Percentiles rank a stretch among this genome's conserved stretches.
These are phyloP conservation scores for Mimosa pudica DNA, from an alignment of 306 rosid species.

Conservation along the genomic window DNA sequence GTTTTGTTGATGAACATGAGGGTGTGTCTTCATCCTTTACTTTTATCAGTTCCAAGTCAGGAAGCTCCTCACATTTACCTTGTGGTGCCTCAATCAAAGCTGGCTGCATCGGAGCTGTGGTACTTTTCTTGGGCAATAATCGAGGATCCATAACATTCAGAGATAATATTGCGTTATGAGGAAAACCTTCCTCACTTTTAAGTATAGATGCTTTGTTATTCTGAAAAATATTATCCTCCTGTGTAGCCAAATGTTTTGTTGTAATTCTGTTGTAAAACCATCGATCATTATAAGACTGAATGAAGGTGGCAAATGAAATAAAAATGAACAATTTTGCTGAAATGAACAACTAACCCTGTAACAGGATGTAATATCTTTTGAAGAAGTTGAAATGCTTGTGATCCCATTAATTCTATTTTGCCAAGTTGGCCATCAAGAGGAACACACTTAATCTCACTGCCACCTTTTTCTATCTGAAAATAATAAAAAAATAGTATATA, in stretches of 20 bases:
- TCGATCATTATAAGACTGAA: constrained; percentile 17
- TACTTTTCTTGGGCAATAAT: constrained; percentile 38
- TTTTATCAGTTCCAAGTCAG: constrained; percentile 28
- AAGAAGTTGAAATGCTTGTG: constrained; percentile 67
- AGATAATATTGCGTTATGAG: constrained; percentile 56
- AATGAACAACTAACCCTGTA: constrained; percentile 51
- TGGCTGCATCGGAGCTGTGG: constrained; percentile 35
- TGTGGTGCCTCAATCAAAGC: constrained; percentile 40
- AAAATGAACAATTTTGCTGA: background rate
- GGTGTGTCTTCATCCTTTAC: constrained; percentile 38
- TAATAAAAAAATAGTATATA: constrained; percentile 15
- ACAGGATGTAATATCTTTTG: constrained; percentile 63
- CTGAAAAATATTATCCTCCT: constrained; percentile 42
- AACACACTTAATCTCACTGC: constrained; percentile 47
- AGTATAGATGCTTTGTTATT: constrained; percentile 35
- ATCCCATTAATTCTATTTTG: constrained; percentile 74
- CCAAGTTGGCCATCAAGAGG: constrained; percentile 88
- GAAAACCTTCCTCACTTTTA: constrained; percentile 47
- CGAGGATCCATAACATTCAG: constrained; percentile 81
- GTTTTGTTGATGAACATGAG: constrained; percentile 41
- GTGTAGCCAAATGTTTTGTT: constrained; percentile 38
- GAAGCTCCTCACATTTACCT: constrained; percentile 36
- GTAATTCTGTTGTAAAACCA: constrained; percentile 52
- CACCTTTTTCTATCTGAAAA: constrained; percentile 63
- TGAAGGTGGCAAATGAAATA: constrained; percentile 8